Conservation (phyloP, 2,329 filamentous ascomycete genomes). For the Aquanectria penicillioides region DNA sequence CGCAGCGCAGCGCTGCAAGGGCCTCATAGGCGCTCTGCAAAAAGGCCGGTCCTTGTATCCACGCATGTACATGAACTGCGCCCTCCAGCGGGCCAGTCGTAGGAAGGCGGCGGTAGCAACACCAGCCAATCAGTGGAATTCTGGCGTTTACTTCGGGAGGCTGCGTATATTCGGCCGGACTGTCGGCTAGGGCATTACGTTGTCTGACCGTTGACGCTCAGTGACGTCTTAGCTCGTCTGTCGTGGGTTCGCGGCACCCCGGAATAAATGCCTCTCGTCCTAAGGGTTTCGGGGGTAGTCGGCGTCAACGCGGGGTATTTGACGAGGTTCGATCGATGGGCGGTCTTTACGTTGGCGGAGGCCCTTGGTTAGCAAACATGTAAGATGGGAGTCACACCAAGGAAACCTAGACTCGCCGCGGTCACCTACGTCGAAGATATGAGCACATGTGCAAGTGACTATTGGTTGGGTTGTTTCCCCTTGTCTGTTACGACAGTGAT, state of each 20-base stretch:
- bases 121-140: conserved; percentile 37
- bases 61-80: conserved; percentile 25
- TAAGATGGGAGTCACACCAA: no score
- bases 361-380: background rate
- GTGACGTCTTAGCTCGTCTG: conserved; percentile 20
- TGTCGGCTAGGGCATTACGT: conserved; percentile 4
- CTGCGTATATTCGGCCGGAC: conserved; percentile 11
- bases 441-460: no score
- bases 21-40: conserved; percentile 16
- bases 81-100: conserved; percentile 19
- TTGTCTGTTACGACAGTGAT: no score
- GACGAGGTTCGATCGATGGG: background rate
- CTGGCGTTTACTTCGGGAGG: conserved; percentile 41
- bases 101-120: conserved; percentile 1
- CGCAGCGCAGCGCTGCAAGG: conserved; percentile 17
- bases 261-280: conserved; percentile 21
- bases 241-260: background rate
- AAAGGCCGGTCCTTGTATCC: conserved; percentile 4
- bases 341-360: background rate
- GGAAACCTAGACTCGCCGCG: no score
- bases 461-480: no score
- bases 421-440: no score
- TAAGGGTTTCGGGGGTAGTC: background rate
- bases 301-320: conserved; percentile 8
- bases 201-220: conserved; percentile 24